Evolutionary conservation across 305 asterid species (phyloP).

Genomic region (Solanum hybrid): DNA sequence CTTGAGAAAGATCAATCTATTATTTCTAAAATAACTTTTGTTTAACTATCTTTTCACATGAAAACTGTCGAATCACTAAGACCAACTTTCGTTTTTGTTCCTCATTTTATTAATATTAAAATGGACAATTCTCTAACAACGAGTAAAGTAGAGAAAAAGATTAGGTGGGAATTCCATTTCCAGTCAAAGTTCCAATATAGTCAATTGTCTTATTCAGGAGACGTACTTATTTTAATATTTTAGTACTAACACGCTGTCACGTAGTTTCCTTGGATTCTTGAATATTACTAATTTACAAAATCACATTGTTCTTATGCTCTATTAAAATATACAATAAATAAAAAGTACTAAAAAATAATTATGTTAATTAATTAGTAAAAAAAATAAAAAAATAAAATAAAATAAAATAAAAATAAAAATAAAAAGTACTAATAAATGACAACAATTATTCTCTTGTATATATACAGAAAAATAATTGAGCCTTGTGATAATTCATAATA

Average conservation of each 20-base stretch:
- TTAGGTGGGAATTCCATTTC: neutral
- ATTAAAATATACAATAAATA: too few relatives aligned
- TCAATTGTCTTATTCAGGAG: neutral
- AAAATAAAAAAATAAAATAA: too few relatives aligned
- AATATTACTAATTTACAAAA: too few relatives aligned
- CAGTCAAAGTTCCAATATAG: neutral
- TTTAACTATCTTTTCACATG: neutral
- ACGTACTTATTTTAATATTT: neutral
- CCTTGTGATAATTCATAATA: too few relatives aligned
- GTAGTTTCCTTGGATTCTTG: neutral
- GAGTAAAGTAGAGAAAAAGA: too few relatives aligned
- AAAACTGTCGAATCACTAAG: too few relatives aligned
- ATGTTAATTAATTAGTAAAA: too few relatives aligned
- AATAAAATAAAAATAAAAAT: too few relatives aligned
- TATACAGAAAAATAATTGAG: neutral
- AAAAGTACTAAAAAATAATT: too few relatives aligned
- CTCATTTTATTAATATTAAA: neutral
- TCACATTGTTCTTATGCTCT: neutral
- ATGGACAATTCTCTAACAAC: neutral
- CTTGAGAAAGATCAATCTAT: too few relatives aligned
- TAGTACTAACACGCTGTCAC: neutral
- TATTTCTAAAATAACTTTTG: too few relatives aligned
- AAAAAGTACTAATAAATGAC: neutral
- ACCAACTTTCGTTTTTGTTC: neutral
- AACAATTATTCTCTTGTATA: neutral